phyloP scores from a whole-genome alignment of 345 rosid genomes.

The Noccaea bulbosa region DNA sequence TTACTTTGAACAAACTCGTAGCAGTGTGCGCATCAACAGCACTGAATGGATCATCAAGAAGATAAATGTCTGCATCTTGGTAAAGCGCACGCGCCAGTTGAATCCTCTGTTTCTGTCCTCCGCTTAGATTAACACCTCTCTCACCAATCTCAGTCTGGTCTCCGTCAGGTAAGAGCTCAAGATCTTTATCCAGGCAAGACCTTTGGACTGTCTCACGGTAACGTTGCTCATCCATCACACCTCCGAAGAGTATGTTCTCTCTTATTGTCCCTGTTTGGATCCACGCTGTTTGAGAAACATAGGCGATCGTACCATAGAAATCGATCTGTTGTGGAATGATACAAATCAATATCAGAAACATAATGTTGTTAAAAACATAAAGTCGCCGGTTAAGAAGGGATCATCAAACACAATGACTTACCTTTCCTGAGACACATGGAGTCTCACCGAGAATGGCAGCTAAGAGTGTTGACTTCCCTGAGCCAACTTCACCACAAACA shows the following conservation, averaged over 20 bases:
- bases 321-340: slow-evolving; percentile 61
- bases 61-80: slow-evolving; percentile 88
- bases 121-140: slow-evolving; percentile 97
- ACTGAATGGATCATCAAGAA: slow-evolving; percentile 95
- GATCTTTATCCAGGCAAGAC: slow-evolving; percentile 84
- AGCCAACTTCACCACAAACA: slow-evolving; percentile 95
- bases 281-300: slow-evolving; percentile 97
- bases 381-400: too few species aligned
- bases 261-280: slow-evolving; percentile 87
- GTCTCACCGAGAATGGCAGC: slow-evolving; percentile 94
- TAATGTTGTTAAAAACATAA: too few species aligned
- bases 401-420: slow-evolving; percentile 42
- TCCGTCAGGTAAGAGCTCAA: slow-evolving; percentile 84
- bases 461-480: slow-evolving; percentile 92
- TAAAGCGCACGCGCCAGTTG: slow-evolving; percentile 98
- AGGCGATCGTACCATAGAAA: slow-evolving; percentile 76
- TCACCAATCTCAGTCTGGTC: slow-evolving; percentile 97
- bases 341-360: slow-evolving; percentile 15
- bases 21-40: slow-evolving; percentile 98
- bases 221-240: slow-evolving; percentile 63
- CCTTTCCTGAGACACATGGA: slow-evolving; percentile 67
- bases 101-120: slow-evolving; percentile 96
- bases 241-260: slow-evolving; percentile 85
- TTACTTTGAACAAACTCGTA: slow-evolving; percentile 83
- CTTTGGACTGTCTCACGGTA: slow-evolving; percentile 81